phyloP scores from a whole-genome alignment of 306 rosid genomes.

The Casuarina equisetifolia region DNA sequence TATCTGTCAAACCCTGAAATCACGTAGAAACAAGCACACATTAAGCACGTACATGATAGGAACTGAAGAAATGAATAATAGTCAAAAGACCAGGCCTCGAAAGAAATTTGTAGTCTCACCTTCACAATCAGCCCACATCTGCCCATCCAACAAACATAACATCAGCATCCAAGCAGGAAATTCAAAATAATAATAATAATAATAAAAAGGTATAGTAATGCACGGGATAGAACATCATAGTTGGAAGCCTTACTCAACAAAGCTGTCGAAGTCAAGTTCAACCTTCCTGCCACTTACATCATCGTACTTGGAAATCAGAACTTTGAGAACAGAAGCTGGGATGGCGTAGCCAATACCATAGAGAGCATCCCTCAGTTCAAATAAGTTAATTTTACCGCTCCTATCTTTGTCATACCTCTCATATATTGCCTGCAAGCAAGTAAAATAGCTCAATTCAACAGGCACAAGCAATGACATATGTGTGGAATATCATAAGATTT shows the following conservation, averaged over 20 bases:
- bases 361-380: slow-evolving; percentile 90
- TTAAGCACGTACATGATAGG: background rate
- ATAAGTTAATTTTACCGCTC: slow-evolving; percentile 77
- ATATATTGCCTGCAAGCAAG: slow-evolving; percentile 57
- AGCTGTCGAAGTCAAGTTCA: slow-evolving; percentile 75
- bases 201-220: background rate
- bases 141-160: slow-evolving; percentile 39
- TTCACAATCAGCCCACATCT: slow-evolving; percentile 88
- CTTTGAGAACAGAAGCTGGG: slow-evolving; percentile 72
- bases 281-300: slow-evolving; percentile 55
- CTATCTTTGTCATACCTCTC: slow-evolving; percentile 83
- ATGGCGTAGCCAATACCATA: slow-evolving; percentile 75
- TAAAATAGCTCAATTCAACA: slow-evolving; percentile 11
- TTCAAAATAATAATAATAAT: background rate
- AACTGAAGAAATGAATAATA: slow-evolving; percentile 16
- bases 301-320: slow-evolving; percentile 65
- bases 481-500: slow-evolving; percentile 9
- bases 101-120: slow-evolving; percentile 49
- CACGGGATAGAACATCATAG: slow-evolving; percentile 6
- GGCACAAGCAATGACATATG: background rate
- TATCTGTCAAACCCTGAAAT: slow-evolving; percentile 89
- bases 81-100: slow-evolving; percentile 8
- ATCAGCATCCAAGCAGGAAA: slow-evolving; percentile 33
- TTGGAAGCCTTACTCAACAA: slow-evolving; percentile 69
- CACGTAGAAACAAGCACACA: slow-evolving; percentile 12